Base-by-base conservation (phyloP, 2,329 filamentous ascomycete genomes). In the Penicillium paneum region DNA sequence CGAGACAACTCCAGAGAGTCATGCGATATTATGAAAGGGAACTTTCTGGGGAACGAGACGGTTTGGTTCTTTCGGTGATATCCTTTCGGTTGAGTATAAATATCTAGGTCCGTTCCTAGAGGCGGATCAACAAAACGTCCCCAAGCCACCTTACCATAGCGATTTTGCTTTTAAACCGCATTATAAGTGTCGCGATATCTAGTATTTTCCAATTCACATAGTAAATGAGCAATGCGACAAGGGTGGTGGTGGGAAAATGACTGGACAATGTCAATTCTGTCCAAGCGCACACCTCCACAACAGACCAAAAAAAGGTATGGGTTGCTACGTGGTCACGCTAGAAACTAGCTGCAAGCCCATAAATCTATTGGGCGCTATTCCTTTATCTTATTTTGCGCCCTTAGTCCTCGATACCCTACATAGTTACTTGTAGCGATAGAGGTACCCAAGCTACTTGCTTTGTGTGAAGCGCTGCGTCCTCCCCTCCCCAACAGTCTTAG, bases 161-260 rank as follows among this genome's bases (percentile, higher is more conserved):
- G 13, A 52, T 48, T 59, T 39, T 35, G 49, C 45, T 32, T 49
- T 57, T 31, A 32, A 17, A 50, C 21, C 39, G 21, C 36, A 35
- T 50, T 5, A 36, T 19, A 43, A n/a, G 54, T 55, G 58, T 65
- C 61, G 61, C 63, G 34, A 26, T 21, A 34, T 46, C 29, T 24
- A 36, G 44, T 34, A 32, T 21, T 51, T 35, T 36, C 8, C 21
- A 21, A 54, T 11, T 15, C 41, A 11, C 17, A 35, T 43, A 26
- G 24, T 49, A 29, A 49, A 56, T 53, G 17, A 13, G 39, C 40
- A 32, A 63, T 65, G 63, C 63, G 63, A 65, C 63, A 61, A 64
- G 52, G 45, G 32, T 49, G 29, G 13, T 36, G 34, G 39, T 34
- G n/a, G 12, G 19, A 41, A 53, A 43, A 41, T 36, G 48, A 42